Evolutionary conservation across 225 moss, liverwort and hornwort species (phyloP), one percentile per base, ranked within the genome.

Genomic region (Climacium dendroides): DNA sequence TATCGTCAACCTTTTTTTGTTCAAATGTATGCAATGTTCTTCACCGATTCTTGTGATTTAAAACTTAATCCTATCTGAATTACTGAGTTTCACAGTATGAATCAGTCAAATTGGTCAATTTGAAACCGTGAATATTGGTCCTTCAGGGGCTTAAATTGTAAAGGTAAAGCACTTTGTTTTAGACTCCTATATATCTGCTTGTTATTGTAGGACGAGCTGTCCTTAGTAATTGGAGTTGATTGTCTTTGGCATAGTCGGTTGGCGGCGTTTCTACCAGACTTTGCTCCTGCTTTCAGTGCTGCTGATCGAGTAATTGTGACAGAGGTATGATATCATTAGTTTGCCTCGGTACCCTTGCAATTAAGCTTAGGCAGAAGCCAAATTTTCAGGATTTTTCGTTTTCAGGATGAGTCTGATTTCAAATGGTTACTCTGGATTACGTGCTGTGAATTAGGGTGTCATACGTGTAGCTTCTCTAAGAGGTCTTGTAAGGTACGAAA

Each of bases 231-330:
- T 50, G 78, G 35, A 67, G 80, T 86, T 79, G 80, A 18, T 82
- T 88, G 53, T 55, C 72, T 85, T 88, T 85, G 79, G 29, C 81
- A 77, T 93, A 99, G 98, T 87, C 98, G 98, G 83, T 85, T 99
- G 87, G 96, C 94, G 72, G 85, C 91, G 74, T 92, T 99, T 90
- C 87, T 99, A 77, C 82, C 94, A 75, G 96, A 99, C 89, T 99
- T 99, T 85, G 98, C 98, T 82, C 93, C 93, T 65, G 97, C 98
- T n/a, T 99, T 99, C 87, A 95, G 96, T 92, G 95, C 94, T 90
- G 98, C 98, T 85, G 97, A 99, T 94, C 94, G 98, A 85, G 98
- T 99, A 64, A 96, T 99, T 85, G 91, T 99, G 82, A 95, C 96
- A 74, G 91, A 97, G 97, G 98, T 99, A 88, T 65, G 73, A 72